Base-by-base conservation (phyloP, 2,329 filamentous ascomycete genomes). In the Cladophialophora psammophila region DNA sequence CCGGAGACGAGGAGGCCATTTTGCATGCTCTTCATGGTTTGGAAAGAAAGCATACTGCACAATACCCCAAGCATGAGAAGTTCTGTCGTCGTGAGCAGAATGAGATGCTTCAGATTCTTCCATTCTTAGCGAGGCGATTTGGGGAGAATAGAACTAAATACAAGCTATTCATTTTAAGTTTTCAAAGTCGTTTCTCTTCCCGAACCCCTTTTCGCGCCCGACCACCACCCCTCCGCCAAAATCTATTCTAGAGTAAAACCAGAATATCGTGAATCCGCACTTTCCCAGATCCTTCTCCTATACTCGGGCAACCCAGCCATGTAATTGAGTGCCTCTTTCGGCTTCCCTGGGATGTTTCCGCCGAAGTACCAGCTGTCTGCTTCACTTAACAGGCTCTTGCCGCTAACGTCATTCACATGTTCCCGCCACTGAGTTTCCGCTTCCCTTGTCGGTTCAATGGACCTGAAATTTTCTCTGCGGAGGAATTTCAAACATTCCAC, bases 331-430 rank as follows among this genome's bases (percentile, higher is more conserved):
- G 81, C 81, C 76, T 88, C 85, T 13, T 78, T 78, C 0, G 78
- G 70, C 76, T 88, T 88, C 0, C 82, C 84, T 0, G 86, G 85
- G 3, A 87, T 79, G 48, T 80, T 86, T 0, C 79, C 81, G 1
- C 87, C 86, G 82, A 87, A 86, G 68, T 86, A 88, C 52, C 83
- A 65, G 26, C 63, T 61, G 20, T 62, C 20, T 2, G 32, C 50
- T n/a, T 65, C 58, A 31, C 13, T 18, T 13, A 65, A 54, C 5
- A 65, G 34, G 7, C 26, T 38, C 26, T 60, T 45, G 8, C 34
- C 42, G 12, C 26, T 42, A 5, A 18, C 45, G 5, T 54, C 64
- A 15, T 59, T 63, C 32, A 59, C 55, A 31, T 58, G 59, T 2
- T 52, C 53, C 45, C 63, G 18, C 65, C 65, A 68, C 13, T 65